Base-by-base conservation (phyloP, 768 basidiomycete genomes). In the Royoungia palumana region DNA sequence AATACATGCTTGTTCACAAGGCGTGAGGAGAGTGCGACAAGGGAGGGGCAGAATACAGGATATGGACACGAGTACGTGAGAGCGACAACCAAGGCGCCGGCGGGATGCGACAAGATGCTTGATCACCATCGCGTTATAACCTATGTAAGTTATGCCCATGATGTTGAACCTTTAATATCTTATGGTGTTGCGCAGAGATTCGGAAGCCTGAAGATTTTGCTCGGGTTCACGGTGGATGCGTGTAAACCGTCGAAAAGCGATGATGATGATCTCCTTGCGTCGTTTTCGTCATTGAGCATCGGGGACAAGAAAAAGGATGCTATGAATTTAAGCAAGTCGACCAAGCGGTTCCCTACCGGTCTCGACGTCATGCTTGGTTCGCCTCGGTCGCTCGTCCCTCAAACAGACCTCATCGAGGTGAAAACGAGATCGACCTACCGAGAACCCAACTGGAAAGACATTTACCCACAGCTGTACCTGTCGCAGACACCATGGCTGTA, bases 11-110 rank as follows among this genome's bases (percentile, higher is more conserved):
- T 90, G 20, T 67, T 89, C 55, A 81, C 78, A 45, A 70, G 87
- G 1, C 70, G 44, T 22, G 85, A 83, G 78, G 76, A 76, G 35
- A 55, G 12, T 12, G 4, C 46, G 0, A 20, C 35, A 8, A 22
- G 53, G 14, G 46, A 44, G 0, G 56, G 46, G 8, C 54, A 75
- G 14, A 64, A 60, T 12, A 73, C 71, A n/a, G 68, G 66, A 1
- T 89, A 71, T 62, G 85, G 85, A 0, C 69, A 77, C 40, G 81
- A 77, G 49, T 91, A 86, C 56, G 79, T 87, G 57, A 75, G 71
- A 50, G 77, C 75, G 0, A 72, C 76, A 3, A 83, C 85, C 0
- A 64, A 49, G n/a, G 57, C 68, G 19, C 76, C 74, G 2, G 53
- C 63, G 5, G 79, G 76, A 34, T 83, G 83, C 54, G 73, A 75